These are phyloP conservation scores for Adenanthera pavonina DNA, from an alignment of 306 rosid species.

Conservation along the genomic window DNA sequence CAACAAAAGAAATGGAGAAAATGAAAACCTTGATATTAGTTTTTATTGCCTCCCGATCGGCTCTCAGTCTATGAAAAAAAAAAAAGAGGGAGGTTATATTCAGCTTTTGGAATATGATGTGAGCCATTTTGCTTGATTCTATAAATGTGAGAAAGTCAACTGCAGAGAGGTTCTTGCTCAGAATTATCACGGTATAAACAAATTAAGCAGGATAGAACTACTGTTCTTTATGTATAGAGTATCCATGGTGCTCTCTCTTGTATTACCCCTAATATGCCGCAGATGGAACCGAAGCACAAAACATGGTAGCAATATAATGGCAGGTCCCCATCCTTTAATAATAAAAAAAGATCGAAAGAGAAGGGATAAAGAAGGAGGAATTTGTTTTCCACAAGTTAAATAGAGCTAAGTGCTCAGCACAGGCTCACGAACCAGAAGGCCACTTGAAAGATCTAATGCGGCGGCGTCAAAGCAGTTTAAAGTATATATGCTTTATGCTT, in stretches of 20 bases:
- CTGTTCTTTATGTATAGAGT: constrained; percentile 28
- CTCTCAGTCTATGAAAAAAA: too few relatives aligned
- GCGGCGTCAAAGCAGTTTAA: constrained; percentile 73
- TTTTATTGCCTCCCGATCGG: too few relatives aligned
- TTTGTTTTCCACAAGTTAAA: constrained; percentile 38
- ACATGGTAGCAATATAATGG: constrained; percentile 47
- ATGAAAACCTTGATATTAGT: too few relatives aligned
- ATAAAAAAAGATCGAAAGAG: constrained; percentile 34
- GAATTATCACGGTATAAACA: constrained; percentile 34
- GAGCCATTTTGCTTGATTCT: constrained; percentile 5
- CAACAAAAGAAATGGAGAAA: too few relatives aligned
- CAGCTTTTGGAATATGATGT: not conserved
- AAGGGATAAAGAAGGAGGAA: constrained; percentile 27
- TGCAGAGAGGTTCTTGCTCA: constrained; percentile 31
- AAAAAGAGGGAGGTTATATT: not conserved
- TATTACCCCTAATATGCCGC: constrained; percentile 35
- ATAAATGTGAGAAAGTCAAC: not conserved
- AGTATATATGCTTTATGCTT: constrained; percentile 78
- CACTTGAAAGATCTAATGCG: constrained; percentile 54
- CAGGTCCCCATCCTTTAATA: constrained; percentile 48
- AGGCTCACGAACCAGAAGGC: constrained; percentile 38
- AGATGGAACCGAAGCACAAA: constrained; percentile 39
- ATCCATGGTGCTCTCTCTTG: constrained; percentile 37
- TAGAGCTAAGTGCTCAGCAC: constrained; percentile 45
- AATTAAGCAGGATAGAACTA: constrained; percentile 31